Conservation (phyloP, 2,329 filamentous ascomycete genomes). For the Geosmithia flava region DNA sequence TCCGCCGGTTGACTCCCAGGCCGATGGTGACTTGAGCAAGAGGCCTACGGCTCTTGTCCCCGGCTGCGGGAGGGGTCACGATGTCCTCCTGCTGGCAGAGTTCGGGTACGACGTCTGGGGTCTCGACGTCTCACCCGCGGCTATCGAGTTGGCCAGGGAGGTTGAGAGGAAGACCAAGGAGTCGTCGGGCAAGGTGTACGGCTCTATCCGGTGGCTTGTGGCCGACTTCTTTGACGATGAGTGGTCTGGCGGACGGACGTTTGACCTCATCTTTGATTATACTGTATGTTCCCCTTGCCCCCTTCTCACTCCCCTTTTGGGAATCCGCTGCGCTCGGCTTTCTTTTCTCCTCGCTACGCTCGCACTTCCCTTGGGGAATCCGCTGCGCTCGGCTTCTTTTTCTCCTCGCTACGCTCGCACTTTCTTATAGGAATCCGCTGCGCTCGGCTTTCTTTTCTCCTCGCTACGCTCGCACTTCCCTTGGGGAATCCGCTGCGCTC, state of each 20-base stretch:
- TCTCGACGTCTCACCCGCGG: slow-evolving; percentile 49
- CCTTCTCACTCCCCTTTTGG: too few relatives aligned
- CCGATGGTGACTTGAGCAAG: too few relatives aligned
- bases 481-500: too few relatives aligned
- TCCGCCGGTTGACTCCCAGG: slow-evolving; percentile 14
- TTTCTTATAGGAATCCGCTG: too few relatives aligned
- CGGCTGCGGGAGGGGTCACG: slow-evolving; percentile 73
- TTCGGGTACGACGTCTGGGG: slow-evolving; percentile 70
- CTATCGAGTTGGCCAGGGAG: slow-evolving; percentile 30
- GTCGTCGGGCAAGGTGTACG: slow-evolving; percentile 23
- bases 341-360: too few relatives aligned
- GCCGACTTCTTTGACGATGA: slow-evolving; percentile 57
- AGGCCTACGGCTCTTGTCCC: slow-evolving; percentile 51
- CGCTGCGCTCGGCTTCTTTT: too few relatives aligned
- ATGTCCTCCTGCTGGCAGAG: slow-evolving; percentile 61
- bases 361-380: too few relatives aligned
- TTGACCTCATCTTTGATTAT: slow-evolving; percentile 56
- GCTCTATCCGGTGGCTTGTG: slow-evolving; percentile 39
- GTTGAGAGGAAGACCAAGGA: slow-evolving; percentile 30
- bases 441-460: too few relatives aligned
- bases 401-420: too few relatives aligned
- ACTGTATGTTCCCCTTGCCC: slow-evolving; percentile 29
- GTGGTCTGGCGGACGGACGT: slow-evolving; percentile 39
- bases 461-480: too few relatives aligned
- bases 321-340: too few relatives aligned